Conservation (phyloP, 257 asterid genomes). For the Nyctanthes arbortristis region DNA sequence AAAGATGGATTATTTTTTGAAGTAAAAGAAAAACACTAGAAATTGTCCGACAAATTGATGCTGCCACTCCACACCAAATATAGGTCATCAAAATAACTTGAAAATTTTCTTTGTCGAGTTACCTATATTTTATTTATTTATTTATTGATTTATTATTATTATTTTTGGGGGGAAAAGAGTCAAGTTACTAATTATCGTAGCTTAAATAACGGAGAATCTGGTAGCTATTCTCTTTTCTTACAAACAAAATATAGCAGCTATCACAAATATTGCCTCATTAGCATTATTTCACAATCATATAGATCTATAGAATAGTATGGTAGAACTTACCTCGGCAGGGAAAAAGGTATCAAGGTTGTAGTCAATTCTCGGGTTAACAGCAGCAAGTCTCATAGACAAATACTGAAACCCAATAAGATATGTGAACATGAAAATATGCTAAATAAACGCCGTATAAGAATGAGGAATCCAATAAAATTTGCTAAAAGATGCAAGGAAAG, state of each 20-base stretch:
- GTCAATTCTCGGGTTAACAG: conserved; percentile 76
- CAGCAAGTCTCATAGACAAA: conserved; percentile 93
- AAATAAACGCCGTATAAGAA: too few species aligned
- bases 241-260: neutral
- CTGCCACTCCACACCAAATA: neutral
- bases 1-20: neutral
- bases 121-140: too few species aligned
- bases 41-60: neutral
- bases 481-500: neutral
- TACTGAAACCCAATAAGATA: conserved; percentile 46
- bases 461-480: too few species aligned
- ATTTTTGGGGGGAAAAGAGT: too few species aligned
- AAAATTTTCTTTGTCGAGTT: too few species aligned
- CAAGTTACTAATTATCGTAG: too few species aligned
- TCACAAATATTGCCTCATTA: neutral
- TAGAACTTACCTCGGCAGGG: conserved; percentile 66
- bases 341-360: conserved; percentile 65
- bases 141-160: too few species aligned
- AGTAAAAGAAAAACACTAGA: neutral
- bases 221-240: neutral
- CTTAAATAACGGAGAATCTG: neutral
- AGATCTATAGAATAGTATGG: neutral
- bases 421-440: neutral
- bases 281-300: conserved; percentile 16
- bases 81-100: too few species aligned